Evolutionary conservation across 257 asterid species (phyloP).

Genomic region (Eucommia ulmoides): DNA sequence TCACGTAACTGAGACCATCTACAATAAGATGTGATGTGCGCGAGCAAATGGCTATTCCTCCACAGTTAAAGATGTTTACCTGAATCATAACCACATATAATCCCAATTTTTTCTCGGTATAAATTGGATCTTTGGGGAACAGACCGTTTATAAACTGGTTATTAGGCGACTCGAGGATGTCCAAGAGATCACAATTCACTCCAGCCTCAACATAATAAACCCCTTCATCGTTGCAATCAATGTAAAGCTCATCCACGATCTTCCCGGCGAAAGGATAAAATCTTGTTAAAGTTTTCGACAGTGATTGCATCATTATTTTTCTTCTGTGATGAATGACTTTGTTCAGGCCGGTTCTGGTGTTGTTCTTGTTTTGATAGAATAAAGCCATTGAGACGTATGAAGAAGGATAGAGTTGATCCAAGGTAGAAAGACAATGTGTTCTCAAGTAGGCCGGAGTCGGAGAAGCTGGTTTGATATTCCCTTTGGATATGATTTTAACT

Average conservation of each 20-base stretch:
- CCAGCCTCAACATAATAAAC: conserved; percentile 37
- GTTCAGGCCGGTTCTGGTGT: too few species aligned
- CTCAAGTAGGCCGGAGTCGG: too few species aligned
- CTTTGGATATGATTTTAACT: too few species aligned
- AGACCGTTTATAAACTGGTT: conserved; percentile 26
- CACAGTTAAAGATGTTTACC: conserved; percentile 43
- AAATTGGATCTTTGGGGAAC: conserved; percentile 36
- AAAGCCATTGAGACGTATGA: too few species aligned
- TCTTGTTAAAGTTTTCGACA: conserved; percentile 31
- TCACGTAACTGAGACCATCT: conserved; percentile 49
- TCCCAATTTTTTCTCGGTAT: conserved; percentile 16
- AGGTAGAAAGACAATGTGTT: too few species aligned
- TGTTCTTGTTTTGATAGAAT: too few species aligned
- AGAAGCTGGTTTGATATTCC: too few species aligned
- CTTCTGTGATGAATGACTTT: too few species aligned
- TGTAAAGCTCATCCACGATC: conserved; percentile 36
- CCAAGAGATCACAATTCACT: conserved; percentile 17
- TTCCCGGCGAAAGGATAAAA: conserved; percentile 67
- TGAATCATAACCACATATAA: conserved; percentile 41
- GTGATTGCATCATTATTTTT: conserved; percentile 43
- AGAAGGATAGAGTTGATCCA: too few species aligned
- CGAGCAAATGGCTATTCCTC: conserved; percentile 61
- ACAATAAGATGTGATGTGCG: conserved; percentile 54
- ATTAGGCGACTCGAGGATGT: conserved; percentile 33
- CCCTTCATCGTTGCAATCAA: conserved; percentile 58